A percentile compares a stretch with the other conserved stretches of the same genome.
Conservation (phyloP, 345 rosid species). For the Rhizophora mangle region DNA sequence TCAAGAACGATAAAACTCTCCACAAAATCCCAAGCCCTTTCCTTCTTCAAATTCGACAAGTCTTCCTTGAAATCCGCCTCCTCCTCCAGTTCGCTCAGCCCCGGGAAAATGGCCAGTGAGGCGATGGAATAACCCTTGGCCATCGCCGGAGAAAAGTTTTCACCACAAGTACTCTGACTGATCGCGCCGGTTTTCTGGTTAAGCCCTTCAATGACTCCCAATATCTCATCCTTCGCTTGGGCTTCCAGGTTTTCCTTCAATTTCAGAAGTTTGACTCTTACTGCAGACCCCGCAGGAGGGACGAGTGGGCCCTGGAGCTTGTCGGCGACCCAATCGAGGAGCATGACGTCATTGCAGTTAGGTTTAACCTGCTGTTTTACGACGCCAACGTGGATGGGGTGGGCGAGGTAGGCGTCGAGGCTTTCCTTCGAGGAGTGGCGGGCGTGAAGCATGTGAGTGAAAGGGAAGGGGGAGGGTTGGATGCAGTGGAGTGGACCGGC, state of each 20-base stretch:
- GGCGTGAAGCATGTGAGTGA: conserved; percentile 89
- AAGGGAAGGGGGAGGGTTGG: conserved; percentile 40
- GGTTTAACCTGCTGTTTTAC: conserved; percentile 56
- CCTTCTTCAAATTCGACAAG: conserved; percentile 42
- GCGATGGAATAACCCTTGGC: conserved; percentile 67
- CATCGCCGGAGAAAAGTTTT: conserved; percentile 67
- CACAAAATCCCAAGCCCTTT: conserved; percentile 45
- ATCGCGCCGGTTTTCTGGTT: conserved; percentile 40
- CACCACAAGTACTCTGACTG: conserved; percentile 55
- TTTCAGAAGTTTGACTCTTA: conserved; percentile 40
- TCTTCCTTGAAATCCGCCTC: conserved; percentile 36
- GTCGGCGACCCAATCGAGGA: conserved; percentile 71
- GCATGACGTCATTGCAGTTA: conserved; percentile 69
- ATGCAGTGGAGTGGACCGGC: conserved; percentile 54
- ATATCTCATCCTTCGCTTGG: conserved; percentile 43
- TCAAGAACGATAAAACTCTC: conserved; percentile 63
- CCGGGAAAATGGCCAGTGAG: conserved; percentile 50
- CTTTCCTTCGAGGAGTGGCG: conserved; percentile 61
- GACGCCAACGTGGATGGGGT: conserved; percentile 59
- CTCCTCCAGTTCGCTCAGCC: conserved; percentile 42
- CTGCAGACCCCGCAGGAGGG: conserved; percentile 39
- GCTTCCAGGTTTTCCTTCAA: conserved; percentile 44
- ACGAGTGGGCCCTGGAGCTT: conserved; percentile 24
- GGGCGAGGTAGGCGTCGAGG: conserved; percentile 46
- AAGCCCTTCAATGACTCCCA: conserved; percentile 45